Evolutionary conservation across 2,329 filamentous ascomycete genomes (phyloP), one percentile per base, ranked within the genome.

Genomic region (Xylaria sp.): DNA sequence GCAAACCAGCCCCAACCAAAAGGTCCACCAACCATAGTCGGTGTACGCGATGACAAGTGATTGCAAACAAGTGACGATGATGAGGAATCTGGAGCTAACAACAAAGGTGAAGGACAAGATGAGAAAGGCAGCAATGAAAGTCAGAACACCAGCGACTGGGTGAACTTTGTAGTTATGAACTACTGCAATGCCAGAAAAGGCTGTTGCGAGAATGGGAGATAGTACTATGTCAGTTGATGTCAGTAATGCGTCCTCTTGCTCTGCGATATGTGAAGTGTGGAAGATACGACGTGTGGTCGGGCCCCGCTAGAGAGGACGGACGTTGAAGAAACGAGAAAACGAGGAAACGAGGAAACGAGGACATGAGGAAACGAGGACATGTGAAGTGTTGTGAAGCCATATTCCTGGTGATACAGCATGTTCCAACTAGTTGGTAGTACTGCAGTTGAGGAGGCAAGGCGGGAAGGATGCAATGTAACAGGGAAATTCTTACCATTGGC

Each of bases 401-500:
- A 30, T 12, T 48, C n/a, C 17, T 7, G 39, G 7, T 3, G 1
- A 24, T 3, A 4, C 11, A 19, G 39, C 36, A 42, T 5, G 19
- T 39, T 21, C 14, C 4, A 55, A 19, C 42, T 4, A 1, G 9
- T 32, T 3, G 11, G 17, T 2, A 9, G 8, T 39, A 21, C 30
- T 12, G 9, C 17, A 32, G 14, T n/a, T 5, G 36, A 14, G 27
- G 17, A 30, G 36, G 32, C 6, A 6, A 9, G 6, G 27, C 19
- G 21, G 48, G 32, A 34, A 34, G 24, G 17, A 21, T 6, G 21
- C 19, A 27, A 48, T 12, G 36, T n/a, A 32, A 51, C 3, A 27
- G 36, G 5, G 27, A 27, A 30, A 58, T 14, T 54, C 62, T 68
- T 65, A 68, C 66, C 14, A 30, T 32, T 34, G 11, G 21, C 6